Conservation (phyloP, 176 grass and related monocot species). For the Oryza officinalis region DNA sequence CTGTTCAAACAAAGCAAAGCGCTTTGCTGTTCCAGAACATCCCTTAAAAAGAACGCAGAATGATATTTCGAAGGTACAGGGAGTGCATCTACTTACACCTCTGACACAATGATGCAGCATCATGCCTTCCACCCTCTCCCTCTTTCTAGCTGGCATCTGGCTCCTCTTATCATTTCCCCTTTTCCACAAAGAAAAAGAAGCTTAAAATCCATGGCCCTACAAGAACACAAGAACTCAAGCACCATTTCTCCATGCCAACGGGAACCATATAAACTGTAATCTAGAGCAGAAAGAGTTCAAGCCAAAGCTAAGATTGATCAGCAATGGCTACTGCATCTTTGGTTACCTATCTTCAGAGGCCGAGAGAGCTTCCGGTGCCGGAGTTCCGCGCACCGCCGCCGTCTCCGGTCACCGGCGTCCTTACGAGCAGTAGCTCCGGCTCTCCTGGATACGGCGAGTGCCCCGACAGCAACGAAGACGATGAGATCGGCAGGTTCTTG, state of each 20-base stretch:
- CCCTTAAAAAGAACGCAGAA: conserved; percentile 25
- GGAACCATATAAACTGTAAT: neutral
- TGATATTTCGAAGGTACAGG: conserved; percentile 17
- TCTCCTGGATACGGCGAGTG: conserved; percentile 33
- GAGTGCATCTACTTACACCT: conserved; percentile 13
- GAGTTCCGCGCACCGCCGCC: conserved; percentile 74
- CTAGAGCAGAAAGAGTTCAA: neutral
- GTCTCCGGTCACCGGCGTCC: conserved; percentile 58
- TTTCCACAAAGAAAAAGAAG: conserved; percentile 33
- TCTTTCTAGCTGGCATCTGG: conserved; percentile 48
- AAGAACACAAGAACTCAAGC: neutral
- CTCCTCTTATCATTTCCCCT: conserved; percentile 21
- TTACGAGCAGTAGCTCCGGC: conserved; percentile 28
- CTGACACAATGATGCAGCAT: conserved; percentile 53
- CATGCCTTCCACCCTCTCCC: conserved; percentile 24
- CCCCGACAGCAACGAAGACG: conserved; percentile 40
- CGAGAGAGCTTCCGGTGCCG: conserved; percentile 37
- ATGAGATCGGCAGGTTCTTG: conserved; percentile 61
- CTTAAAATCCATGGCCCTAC: conserved; percentile 20
- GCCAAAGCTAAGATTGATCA: neutral
- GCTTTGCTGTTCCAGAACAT: conserved; percentile 27
- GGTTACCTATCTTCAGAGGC: conserved; percentile 33
- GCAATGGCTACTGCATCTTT: conserved; percentile 36
- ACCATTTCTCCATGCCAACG: neutral
- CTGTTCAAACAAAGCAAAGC: conserved; percentile 8